Evolutionary conservation across 2,329 filamentous ascomycete species (phyloP), one percentile per base, ranked within the genome.

Genomic region (Cladosporium colombiae): DNA sequence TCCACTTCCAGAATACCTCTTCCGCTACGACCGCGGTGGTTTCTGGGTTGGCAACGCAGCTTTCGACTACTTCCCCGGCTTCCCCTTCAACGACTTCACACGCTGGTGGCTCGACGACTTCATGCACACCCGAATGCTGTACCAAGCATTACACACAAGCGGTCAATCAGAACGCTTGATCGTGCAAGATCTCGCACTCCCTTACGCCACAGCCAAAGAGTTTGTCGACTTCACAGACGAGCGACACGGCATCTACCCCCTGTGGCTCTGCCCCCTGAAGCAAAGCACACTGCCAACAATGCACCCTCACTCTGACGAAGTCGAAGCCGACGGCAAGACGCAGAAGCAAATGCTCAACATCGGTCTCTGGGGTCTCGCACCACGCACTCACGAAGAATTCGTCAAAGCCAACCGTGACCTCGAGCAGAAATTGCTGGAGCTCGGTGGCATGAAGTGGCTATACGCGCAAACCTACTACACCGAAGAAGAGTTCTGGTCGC

Each of bases 381-480:
- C 89, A 1, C 75, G 81, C 2, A 75, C 84, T 58, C 72, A 78
- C 63, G 76, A 78, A 1, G 82, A 83, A n/a, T 93, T 93, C 72
- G 82, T 93, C 1, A 75, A 78, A 46, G 86, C 86, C 70, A 96
- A 96, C 78, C 85, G 89, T 35, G 83, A 83, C 52, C 82, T 96
- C 23, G 92, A 96, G 79, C 79, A 81, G 23, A 89, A 90, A 74
- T 85, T 93, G 4, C 81, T 81, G 57, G 83, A 87, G 69, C 84
- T 95, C 0, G 88, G 88, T 56, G 92, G 92, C 2, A 86, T 90
- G 81, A 96, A 96, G 80, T 95, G 91, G 90, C 81, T 96, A 14
- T 96, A 96, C 77, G 91, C 92, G 2, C 90, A 94, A 73, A 90
- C 91, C 0, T 96, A 93, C 79, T 95, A 95, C 76, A 84, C 85